Base-by-base conservation (phyloP, 2,329 filamentous ascomycete genomes). In the Diaporthe vexans region DNA sequence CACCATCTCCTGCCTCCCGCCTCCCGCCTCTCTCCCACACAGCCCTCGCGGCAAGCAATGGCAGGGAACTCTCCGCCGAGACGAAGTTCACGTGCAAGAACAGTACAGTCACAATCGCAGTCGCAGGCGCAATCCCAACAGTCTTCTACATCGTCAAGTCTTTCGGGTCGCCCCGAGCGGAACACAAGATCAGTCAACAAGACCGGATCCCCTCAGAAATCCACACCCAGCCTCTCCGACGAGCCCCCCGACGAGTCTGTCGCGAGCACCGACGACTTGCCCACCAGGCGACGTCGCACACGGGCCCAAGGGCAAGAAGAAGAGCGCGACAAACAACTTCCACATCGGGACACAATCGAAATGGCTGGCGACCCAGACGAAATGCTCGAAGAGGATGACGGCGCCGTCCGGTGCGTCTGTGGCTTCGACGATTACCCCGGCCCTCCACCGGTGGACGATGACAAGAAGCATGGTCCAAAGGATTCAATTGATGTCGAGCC, bases 371-470 rank as follows among this genome's bases (percentile, higher is more conserved):
- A 92, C 77, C 89, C 88, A 75, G 91, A 91, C 76, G 92, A 95
- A 73, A 89, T 93, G 65, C 94, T 94, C 75, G 74, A 76, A 40
- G 94, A 94, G 80, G 95, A 98, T 82, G 95, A 98, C 81, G 97
- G 98, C 86, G 92, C 97, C 73, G 98, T 98, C 81, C 92, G 97
- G 78, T 99, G 97, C 85, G 93, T 99, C 77, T 99, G 97, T 85
- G 95, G 95, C 79, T 92, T 94, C 79, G 95, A 97, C 81, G 97
- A 99, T 74, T 98, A 98, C 84, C 97, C 97, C 29, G 97, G 97
- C 71, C 94, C 92, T 79, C 90, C 93, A 74, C 90, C 90, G 73
- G 88, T 90, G 79, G 89, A 92, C 77, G 87, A 88, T 72, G 86
- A 88, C 77, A 81, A 84, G 71, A 89, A 88, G 76, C 82, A 85